These are phyloP conservation scores for Candida glucosophila DNA, from an alignment of 1,139 yeast species.

Conservation along the genomic window DNA sequence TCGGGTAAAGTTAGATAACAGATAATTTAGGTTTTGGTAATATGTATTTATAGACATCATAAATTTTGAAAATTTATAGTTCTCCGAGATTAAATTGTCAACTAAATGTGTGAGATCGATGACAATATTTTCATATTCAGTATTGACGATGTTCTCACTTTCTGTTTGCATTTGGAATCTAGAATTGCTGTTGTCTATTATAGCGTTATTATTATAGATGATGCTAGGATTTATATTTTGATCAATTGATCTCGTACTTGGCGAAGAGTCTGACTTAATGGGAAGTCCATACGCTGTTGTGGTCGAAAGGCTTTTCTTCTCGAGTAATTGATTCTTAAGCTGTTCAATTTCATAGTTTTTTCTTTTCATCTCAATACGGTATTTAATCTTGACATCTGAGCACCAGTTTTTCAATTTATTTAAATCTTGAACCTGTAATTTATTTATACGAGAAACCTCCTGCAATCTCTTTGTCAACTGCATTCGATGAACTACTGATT, in stretches of 20 bases:
- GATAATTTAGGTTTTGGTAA: conserved; percentile 15
- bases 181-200: conserved; percentile 17
- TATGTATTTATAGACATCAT: conserved; percentile 23
- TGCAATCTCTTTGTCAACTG: conserved; percentile 12
- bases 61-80: conserved; percentile 27
- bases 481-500: conserved; percentile 11
- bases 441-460: conserved; percentile 16
- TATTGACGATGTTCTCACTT: conserved; percentile 14
- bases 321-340: conserved; percentile 32
- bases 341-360: conserved; percentile 27
- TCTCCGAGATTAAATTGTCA: conserved; percentile 32
- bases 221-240: conserved; percentile 14
- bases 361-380: conserved; percentile 33
- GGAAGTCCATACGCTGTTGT: conserved; percentile 23
- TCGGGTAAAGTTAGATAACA: conserved; percentile 13
- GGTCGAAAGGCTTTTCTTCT: conserved; percentile 25
- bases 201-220: conserved; percentile 28
- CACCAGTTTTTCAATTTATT: conserved; percentile 20
- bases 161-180: conserved; percentile 4
- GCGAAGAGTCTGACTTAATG: conserved; percentile 4
- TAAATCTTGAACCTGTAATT: conserved; percentile 22
- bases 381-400: conserved; percentile 25
- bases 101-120: conserved; percentile 30
- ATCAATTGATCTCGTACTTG: conserved; percentile 2
- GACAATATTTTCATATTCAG: conserved; percentile 31